Conservation (phyloP, 108 stramenopile species). For the Schizochytrium sp. region DNA sequence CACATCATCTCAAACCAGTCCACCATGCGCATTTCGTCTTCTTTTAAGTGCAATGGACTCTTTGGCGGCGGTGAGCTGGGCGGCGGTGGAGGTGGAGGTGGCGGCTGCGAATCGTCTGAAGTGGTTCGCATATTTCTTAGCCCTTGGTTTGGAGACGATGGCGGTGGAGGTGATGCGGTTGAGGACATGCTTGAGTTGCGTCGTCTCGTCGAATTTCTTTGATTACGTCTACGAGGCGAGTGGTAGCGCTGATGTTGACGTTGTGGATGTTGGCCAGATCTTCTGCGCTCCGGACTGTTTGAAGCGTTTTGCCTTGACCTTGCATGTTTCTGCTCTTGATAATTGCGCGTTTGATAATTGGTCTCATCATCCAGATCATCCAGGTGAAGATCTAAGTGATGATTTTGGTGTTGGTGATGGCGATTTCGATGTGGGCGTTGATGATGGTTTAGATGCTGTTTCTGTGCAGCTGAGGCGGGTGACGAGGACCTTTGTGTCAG, state of each 20-base stretch:
- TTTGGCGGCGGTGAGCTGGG: background rate
- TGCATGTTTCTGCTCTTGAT: too few relatives aligned
- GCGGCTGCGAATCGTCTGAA: conserved; percentile 47
- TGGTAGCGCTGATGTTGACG: too few relatives aligned
- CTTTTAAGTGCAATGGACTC: background rate
- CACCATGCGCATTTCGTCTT: background rate
- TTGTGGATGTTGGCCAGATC: too few relatives aligned
- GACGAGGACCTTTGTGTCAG: background rate
- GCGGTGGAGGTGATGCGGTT: background rate
- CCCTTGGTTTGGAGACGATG: background rate
- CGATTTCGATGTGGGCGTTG: too few relatives aligned
- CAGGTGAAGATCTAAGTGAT: too few relatives aligned
- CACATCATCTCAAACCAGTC: conserved; percentile 36
- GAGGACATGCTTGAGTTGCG: background rate
- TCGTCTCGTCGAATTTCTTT: too few relatives aligned
- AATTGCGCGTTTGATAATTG: too few relatives aligned
- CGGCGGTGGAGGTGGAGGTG: conserved; percentile 46
- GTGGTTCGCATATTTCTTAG: background rate
- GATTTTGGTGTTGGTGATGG: too few relatives aligned
- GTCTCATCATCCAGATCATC: too few relatives aligned
- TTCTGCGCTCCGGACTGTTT: too few relatives aligned
- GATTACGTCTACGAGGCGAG: too few relatives aligned
- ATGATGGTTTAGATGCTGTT: background rate
- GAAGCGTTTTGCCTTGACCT: too few relatives aligned
- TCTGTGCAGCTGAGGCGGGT: background rate